These are phyloP conservation scores for Cryphonectria parasitica DNA, from an alignment of 2,329 filamentous ascomycete species.

Conservation along the genomic window DNA sequence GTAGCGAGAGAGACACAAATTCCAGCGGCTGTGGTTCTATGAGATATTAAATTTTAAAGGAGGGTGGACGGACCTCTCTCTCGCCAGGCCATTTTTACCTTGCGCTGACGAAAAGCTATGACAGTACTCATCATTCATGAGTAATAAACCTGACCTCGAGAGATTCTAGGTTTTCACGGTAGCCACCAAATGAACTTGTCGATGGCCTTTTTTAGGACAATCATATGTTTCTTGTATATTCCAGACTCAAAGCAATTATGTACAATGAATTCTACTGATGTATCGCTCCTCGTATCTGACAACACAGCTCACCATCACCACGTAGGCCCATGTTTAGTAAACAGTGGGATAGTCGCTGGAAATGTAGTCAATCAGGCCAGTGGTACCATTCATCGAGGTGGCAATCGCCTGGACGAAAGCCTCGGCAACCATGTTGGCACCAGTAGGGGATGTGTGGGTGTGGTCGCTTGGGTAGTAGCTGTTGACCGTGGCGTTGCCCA, in stretches of 20 bases:
- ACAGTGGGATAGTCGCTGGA: slow-evolving; percentile 33
- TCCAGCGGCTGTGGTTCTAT: neutral
- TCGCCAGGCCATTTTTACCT: neutral
- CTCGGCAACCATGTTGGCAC: slow-evolving; percentile 56
- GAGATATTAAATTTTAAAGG: neutral
- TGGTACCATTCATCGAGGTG: slow-evolving; percentile 35
- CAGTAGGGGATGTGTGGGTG: slow-evolving; percentile 61
- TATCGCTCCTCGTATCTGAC: neutral
- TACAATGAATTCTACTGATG: neutral
- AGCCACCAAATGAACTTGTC: neutral
- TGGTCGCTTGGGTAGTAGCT: slow-evolving; percentile 60
- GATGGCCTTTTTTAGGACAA: neutral
- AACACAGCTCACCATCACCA: neutral
- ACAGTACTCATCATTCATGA: no score
- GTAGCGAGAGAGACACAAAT: neutral
- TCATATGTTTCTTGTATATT: neutral
- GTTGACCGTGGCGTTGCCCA: slow-evolving; percentile 53
- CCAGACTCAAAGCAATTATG: neutral
- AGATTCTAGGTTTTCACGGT: neutral
- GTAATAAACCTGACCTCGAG: neutral
- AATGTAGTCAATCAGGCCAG: slow-evolving; percentile 34
- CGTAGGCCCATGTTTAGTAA: slow-evolving; percentile 24
- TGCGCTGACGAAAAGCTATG: neutral
- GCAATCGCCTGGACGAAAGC: slow-evolving; percentile 59
- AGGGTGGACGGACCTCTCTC: neutral